phyloP scores from a whole-genome alignment of 148 eudicot species.

The Dianthus caryophyllus region DNA sequence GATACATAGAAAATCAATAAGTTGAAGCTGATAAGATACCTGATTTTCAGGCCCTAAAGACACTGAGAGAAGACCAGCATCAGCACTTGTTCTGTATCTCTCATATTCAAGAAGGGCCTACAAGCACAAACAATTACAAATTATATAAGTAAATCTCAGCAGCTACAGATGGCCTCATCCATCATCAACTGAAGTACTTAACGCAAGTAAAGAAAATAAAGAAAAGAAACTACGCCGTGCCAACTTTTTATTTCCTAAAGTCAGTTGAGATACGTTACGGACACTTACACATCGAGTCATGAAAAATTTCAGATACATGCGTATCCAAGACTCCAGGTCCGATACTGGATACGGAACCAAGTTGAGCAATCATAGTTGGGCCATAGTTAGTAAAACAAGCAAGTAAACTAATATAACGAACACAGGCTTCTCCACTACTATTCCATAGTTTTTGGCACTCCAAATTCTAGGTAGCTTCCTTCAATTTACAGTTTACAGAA shows the following conservation, averaged over 20 bases:
- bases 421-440: neutral
- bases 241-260: neutral
- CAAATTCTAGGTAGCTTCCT: neutral
- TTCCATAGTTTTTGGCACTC: neutral
- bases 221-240: neutral
- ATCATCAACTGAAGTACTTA: neutral
- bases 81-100: slow-evolving; percentile 30
- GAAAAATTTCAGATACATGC: neutral
- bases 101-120: slow-evolving; percentile 53
- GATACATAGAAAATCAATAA: neutral
- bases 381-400: neutral
- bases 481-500: neutral
- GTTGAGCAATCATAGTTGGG: neutral
- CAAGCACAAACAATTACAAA: slow-evolving; percentile 12
- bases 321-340: neutral
- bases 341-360: neutral
- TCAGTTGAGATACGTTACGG: neutral
- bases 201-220: neutral
- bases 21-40: slow-evolving; percentile 21
- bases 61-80: slow-evolving; percentile 28
- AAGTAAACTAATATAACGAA: neutral
- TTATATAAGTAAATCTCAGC: neutral
- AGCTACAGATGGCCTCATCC: neutral
- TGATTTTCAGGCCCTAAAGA: slow-evolving; percentile 34
- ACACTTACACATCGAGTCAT: neutral